Conservation (phyloP, 352 stramenopile genomes). For the Phytophthora europaea region DNA sequence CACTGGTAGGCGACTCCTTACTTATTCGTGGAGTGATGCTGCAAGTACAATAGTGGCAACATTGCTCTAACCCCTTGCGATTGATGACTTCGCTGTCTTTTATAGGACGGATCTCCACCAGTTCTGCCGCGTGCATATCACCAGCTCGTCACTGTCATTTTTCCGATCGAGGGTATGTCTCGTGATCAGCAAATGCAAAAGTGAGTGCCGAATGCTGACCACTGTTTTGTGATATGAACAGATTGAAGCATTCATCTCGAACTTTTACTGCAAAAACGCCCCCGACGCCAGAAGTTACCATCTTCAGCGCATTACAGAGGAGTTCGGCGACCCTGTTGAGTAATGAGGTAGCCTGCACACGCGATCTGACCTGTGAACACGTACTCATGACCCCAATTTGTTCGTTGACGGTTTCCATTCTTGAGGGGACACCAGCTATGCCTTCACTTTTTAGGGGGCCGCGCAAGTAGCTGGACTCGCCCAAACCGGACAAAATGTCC, state of each 20-base stretch:
- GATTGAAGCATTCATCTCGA: conserved; percentile 81
- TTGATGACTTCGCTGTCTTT: background rate
- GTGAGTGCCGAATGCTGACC: background rate
- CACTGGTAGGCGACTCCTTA: conserved; percentile 47
- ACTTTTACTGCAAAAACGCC: conserved; percentile 74
- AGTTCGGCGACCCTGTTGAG: conserved; percentile 51
- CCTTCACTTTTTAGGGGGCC: conserved; percentile 12
- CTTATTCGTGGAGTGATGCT: background rate
- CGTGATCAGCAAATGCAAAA: background rate
- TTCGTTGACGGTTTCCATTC: conserved; percentile 35
- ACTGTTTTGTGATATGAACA: conserved; percentile 25
- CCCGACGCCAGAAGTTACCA: conserved; percentile 71
- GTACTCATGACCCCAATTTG: conserved; percentile 16
- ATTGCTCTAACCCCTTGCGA: conserved; percentile 1
- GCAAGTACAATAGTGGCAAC: background rate
- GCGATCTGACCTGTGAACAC: conserved; percentile 22
- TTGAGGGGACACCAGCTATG: conserved; percentile 32
- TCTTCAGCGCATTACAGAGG: conserved; percentile 64
- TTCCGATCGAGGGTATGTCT: conserved; percentile 70
- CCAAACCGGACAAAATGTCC: conserved; percentile 55
- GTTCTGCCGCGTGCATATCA: conserved; percentile 76
- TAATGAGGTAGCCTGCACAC: conserved; percentile 17
- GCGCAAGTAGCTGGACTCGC: background rate
- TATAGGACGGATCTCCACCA: conserved; percentile 77
- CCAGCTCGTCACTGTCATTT: conserved; percentile 76